These are phyloP conservation scores for Apiospora sp. DNA, from an alignment of 2,329 filamentous ascomycete species.

Conservation along the genomic window DNA sequence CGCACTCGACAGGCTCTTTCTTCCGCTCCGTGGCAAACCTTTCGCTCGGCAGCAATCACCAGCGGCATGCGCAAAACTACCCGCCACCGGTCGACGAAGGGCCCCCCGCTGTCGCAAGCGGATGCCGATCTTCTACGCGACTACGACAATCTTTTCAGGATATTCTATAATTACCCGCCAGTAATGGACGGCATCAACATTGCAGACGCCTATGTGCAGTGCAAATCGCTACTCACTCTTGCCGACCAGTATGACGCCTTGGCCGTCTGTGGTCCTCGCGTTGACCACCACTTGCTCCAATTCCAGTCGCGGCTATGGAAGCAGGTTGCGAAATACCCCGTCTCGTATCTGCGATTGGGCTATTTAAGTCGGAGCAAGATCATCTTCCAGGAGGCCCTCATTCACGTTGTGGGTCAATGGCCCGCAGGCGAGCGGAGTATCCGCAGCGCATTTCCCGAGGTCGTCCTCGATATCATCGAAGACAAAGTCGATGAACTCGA, in stretches of 20 bases:
- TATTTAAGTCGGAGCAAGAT: constrained; percentile 85
- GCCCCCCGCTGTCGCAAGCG: constrained; percentile 59
- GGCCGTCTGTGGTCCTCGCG: constrained; percentile 83
- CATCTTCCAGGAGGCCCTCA: constrained; percentile 86
- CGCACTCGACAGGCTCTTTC: constrained; percentile 63
- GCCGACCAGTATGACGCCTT: constrained; percentile 97
- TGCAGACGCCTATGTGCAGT: constrained; percentile 90
- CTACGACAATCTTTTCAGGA: constrained; percentile 94
- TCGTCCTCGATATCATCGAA: constrained; percentile 88
- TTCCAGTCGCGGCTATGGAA: constrained; percentile 93
- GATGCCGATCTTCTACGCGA: constrained; percentile 84
- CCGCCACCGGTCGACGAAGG: constrained; percentile 35
- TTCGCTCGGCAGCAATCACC: constrained; percentile 55
- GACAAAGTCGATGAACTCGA: constrained; percentile 94
- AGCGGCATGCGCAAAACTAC: constrained; percentile 40
- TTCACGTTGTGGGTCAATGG: constrained; percentile 96
- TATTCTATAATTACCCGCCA: constrained; percentile 94
- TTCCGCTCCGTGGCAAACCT: constrained; percentile 90
- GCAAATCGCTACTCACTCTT: constrained; percentile 85
- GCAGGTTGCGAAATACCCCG: constrained; percentile 95
- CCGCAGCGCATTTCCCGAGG: constrained; percentile 73
- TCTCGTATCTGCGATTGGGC: constrained; percentile 88
- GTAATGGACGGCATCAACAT: constrained; percentile 86
- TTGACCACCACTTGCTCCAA: constrained; percentile 92
- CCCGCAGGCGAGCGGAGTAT: constrained; percentile 81